phyloP scores from a whole-genome alignment of 2,329 filamentous ascomycete species.

The Botryotinia narcissicola region DNA sequence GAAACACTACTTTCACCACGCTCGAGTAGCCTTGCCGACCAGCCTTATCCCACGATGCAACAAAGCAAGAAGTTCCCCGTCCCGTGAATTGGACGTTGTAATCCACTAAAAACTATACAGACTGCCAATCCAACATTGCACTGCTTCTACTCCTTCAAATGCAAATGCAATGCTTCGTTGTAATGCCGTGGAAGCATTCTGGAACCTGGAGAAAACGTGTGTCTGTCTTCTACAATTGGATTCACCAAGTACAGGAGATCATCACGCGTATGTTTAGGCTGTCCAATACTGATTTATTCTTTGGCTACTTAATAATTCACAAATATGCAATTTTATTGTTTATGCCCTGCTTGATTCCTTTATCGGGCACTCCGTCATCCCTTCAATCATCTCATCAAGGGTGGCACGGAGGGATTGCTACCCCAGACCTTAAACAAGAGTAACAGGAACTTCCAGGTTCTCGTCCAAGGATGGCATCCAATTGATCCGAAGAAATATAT shows the following conservation, averaged over 20 bases:
- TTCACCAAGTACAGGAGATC: conserved; percentile 5
- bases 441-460: conserved; percentile 7
- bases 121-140: conserved; percentile 14
- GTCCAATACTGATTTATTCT: background rate
- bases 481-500: conserved; percentile 11
- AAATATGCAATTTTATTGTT: background rate
- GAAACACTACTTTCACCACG: background rate
- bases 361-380: conserved; percentile 20
- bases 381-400: conserved; percentile 13
- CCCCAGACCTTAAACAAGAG: conserved; percentile 13
- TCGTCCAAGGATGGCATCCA: conserved; percentile 15
- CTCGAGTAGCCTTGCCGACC: conserved; percentile 7
- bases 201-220: conserved; percentile 22
- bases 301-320: background rate
- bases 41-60: conserved; percentile 22
- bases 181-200: conserved; percentile 19
- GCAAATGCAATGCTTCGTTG: conserved; percentile 22
- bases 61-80: conserved; percentile 14
- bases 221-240: conserved; percentile 7
- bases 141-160: conserved; percentile 11
- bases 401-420: conserved; percentile 14
- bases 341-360: conserved; percentile 3
- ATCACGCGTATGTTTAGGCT: conserved; percentile 11
- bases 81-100: conserved; percentile 13
- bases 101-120: conserved; percentile 2